Evolutionary conservation across 73 alveolate species (phyloP).

Genomic region (Paraurostyla sp.): DNA sequence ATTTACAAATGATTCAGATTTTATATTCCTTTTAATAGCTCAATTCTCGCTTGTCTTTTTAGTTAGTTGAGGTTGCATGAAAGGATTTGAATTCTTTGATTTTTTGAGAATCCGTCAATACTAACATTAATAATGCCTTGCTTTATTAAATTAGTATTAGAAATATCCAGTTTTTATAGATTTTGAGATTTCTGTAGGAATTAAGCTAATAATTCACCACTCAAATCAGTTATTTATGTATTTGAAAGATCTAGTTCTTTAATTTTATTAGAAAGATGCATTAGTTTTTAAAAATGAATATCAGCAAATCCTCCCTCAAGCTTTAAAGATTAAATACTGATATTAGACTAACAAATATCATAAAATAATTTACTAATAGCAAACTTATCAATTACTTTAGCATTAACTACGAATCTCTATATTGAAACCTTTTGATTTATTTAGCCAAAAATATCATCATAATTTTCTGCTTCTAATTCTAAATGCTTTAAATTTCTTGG

Average conservation of each 20-base stretch:
- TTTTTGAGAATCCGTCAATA: not conserved
- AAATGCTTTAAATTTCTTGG: not conserved
- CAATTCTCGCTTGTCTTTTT: not conserved
- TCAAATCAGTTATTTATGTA: not conserved
- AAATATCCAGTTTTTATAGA: not conserved
- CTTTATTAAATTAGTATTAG: not conserved
- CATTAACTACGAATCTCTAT: not conserved
- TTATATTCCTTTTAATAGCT: not conserved
- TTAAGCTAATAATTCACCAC: not conserved
- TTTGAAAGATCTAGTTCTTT: not conserved
- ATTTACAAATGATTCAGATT: not conserved
- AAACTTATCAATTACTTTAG: not conserved
- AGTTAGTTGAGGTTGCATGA: not conserved
- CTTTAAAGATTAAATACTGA: not conserved
- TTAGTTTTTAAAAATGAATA: not conserved
- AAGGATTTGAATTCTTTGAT: not conserved
- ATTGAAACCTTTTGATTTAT: not conserved
- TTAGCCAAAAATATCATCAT: conserved; percentile 37
- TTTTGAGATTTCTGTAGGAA: not conserved
- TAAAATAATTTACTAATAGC: conserved; percentile 3
- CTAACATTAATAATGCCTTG: not conserved
- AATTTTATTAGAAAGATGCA: not conserved
- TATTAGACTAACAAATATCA: not conserved
- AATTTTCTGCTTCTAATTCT: not conserved
- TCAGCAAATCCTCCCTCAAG: conserved; percentile 20